Conservation (phyloP, 1,139 yeast species). For the Pichia sp. region DNA sequence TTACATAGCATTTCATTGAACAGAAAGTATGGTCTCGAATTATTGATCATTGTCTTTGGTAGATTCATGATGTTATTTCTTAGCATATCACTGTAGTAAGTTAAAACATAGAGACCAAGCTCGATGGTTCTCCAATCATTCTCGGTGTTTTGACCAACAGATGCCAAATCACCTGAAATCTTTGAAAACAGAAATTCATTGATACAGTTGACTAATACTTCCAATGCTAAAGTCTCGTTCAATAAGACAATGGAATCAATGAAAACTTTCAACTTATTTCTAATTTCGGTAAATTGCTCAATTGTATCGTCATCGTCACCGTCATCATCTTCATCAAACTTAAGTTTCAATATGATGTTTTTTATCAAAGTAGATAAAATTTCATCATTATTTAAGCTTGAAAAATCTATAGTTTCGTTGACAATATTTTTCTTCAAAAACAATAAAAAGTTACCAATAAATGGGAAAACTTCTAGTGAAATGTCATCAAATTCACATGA, state of each 20-base stretch:
- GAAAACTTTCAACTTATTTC: slow-evolving; percentile 63
- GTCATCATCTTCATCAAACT: slow-evolving; percentile 67
- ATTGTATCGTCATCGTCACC: slow-evolving; percentile 62
- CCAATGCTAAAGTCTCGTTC: slow-evolving; percentile 64
- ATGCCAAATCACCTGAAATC: slow-evolving; percentile 9
- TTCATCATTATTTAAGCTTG: slow-evolving; percentile 29
- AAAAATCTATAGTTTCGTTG: slow-evolving; percentile 26
- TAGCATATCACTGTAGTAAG: slow-evolving; percentile 70
- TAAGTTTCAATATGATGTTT: slow-evolving; percentile 70
- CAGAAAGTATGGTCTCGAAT: slow-evolving; percentile 52
- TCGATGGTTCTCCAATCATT: slow-evolving; percentile 75
- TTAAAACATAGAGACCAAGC: slow-evolving; percentile 75
- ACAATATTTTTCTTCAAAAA: slow-evolving; percentile 53
- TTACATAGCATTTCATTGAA: slow-evolving; percentile 58
- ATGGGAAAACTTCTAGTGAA: slow-evolving; percentile 73
- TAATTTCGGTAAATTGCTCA: slow-evolving; percentile 71
- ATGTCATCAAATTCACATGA: slow-evolving; percentile 85
- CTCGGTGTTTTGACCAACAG: slow-evolving; percentile 3
- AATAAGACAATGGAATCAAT: slow-evolving; percentile 82
- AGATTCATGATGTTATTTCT: slow-evolving; percentile 64
- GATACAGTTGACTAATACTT: slow-evolving; percentile 60
- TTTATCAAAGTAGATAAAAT: slow-evolving; percentile 56
- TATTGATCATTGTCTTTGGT: slow-evolving; percentile 53
- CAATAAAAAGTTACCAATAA: slow-evolving; percentile 64
- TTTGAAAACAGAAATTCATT: slow-evolving; percentile 43